Percentiles rank a stretch among this genome's conserved stretches.
These are phyloP conservation scores for Stagonosporopsis tanaceti DNA, from an alignment of 2,329 filamentous ascomycete species.

Conservation along the genomic window DNA sequence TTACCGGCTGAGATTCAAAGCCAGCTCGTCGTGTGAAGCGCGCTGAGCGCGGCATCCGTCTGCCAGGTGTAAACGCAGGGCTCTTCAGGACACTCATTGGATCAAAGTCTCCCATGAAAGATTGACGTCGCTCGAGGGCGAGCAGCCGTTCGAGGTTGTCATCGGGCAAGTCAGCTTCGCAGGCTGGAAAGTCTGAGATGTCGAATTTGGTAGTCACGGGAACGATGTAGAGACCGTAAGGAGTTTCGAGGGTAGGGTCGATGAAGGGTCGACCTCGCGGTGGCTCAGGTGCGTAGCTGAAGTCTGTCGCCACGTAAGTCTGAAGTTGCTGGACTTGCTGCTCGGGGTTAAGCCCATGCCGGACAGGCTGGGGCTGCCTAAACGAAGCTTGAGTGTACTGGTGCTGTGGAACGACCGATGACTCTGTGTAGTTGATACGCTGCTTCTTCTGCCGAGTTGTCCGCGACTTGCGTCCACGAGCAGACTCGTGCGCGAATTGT, in stretches of 20 bases:
- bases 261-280: neutral
- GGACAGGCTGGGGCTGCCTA: neutral
- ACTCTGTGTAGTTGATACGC: slow-evolving; percentile 25
- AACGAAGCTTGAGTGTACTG: neutral
- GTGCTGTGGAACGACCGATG: neutral
- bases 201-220: slow-evolving; percentile 7
- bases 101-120: neutral
- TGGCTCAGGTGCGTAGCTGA: neutral
- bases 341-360: neutral
- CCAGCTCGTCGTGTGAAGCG: slow-evolving; percentile 21
- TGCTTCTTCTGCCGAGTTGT: slow-evolving; percentile 18
- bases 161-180: slow-evolving; percentile 4
- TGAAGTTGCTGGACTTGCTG: slow-evolving; percentile 1
- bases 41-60: slow-evolving; percentile 10
- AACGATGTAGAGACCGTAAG: slow-evolving; percentile 1
- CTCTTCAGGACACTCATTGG: slow-evolving; percentile 10
- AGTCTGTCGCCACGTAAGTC: neutral
- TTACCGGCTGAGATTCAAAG: slow-evolving; percentile 29
- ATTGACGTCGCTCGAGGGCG: slow-evolving; percentile 8
- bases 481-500: neutral
- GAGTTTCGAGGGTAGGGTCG: slow-evolving; percentile 1
- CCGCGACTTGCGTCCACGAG: neutral
- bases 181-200: slow-evolving; percentile 9
- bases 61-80: neutral
- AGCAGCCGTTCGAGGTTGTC: slow-evolving; percentile 16